Conservation (phyloP, 2,329 filamentous ascomycete genomes). For the Fusarium sp. region DNA sequence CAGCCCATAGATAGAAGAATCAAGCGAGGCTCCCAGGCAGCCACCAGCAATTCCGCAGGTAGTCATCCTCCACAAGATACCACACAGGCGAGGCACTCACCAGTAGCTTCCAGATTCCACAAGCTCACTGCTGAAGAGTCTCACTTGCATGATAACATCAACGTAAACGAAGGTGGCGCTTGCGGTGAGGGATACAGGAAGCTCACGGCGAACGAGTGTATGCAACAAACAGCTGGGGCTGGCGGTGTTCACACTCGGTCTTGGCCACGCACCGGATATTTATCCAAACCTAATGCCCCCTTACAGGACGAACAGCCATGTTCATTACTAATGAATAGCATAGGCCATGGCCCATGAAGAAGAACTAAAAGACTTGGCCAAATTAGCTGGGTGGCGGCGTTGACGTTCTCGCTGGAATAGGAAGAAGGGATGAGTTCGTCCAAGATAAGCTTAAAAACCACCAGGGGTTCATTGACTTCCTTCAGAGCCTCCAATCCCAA, state of each 20-base stretch:
- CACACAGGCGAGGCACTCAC: background rate
- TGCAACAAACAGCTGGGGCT: background rate
- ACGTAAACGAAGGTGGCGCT: background rate
- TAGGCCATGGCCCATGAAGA: background rate
- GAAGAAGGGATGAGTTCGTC: background rate
- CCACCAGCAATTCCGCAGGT: too few species aligned
- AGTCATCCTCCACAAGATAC: too few species aligned
- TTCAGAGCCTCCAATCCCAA: background rate
- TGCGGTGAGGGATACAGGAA: background rate
- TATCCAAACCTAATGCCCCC: background rate
- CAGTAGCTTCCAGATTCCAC: background rate
- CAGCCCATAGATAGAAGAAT: background rate
- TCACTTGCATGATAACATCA: background rate
- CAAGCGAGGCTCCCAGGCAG: background rate
- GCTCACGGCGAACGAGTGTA: background rate
- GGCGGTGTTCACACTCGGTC: background rate
- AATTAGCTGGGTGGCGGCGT: background rate
- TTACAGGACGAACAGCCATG: background rate
- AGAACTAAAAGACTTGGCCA: background rate
- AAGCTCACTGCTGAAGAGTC: background rate
- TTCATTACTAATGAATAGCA: background rate
- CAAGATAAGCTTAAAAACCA: background rate
- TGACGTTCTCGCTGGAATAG: background rate
- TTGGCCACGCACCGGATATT: background rate
- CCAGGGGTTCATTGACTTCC: background rate